Percentiles rank a stretch among this genome's conserved stretches.
phyloP scores from a whole-genome alignment of 2,329 filamentous ascomycete genomes.

The Sporothrix brasiliensis region DNA sequence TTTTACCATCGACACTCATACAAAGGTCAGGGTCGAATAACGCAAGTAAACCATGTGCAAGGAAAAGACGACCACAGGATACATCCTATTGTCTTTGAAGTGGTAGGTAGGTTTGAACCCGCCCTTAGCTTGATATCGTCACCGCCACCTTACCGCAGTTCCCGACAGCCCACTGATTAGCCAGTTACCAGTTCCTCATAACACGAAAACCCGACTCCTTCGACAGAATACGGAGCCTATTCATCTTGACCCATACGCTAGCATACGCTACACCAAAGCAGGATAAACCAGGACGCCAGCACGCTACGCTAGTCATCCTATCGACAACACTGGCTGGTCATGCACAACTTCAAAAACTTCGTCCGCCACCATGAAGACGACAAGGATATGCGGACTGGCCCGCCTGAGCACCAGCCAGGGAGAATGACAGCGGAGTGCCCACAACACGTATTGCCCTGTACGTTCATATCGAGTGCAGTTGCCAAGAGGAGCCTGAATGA shows the following conservation, averaged over 20 bases:
- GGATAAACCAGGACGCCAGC: constrained; percentile 8
- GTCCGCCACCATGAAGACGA: constrained; percentile 6
- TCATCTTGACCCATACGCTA: constrained; percentile 21
- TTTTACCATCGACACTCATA: constrained; percentile 3
- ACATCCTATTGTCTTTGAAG: not conserved
- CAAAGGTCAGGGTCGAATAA: not conserved
- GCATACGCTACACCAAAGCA: constrained; percentile 11
- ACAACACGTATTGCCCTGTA: not conserved
- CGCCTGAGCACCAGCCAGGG: not conserved
- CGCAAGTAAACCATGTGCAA: not conserved
- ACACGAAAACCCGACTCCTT: not conserved
- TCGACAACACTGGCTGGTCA: not conserved
- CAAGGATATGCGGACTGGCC: constrained; percentile 12
- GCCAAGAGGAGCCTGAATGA: not conserved
- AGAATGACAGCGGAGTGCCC: not conserved
- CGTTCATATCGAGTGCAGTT: not conserved
- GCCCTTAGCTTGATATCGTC: not conserved
- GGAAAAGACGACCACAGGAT: not conserved
- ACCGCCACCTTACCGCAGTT: constrained; percentile 31
- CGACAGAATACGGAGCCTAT: not conserved
- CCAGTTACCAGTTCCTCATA: constrained; percentile 5
- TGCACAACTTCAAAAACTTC: constrained; percentile 8
- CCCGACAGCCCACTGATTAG: constrained; percentile 18
- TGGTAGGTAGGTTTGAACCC: not conserved
- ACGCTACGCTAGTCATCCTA: constrained; percentile 11